Conservation (phyloP, 208 protist genomes). For the Trypanosoma avium region DNA sequence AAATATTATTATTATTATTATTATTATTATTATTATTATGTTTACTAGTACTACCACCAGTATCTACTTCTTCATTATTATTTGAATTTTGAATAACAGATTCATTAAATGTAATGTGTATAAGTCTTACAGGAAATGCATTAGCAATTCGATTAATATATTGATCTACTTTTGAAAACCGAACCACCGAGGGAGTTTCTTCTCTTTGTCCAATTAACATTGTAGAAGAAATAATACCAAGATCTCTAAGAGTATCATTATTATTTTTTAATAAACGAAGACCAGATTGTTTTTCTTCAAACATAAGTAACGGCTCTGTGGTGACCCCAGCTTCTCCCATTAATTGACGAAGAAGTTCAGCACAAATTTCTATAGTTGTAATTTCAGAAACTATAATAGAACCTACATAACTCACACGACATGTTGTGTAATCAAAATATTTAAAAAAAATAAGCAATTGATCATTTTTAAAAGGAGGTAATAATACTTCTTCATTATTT, state of each 20-base stretch:
- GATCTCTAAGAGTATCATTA: slow-evolving; percentile 30
- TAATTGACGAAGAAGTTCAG: slow-evolving; percentile 34
- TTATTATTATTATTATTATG: background rate
- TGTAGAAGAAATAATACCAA: slow-evolving; percentile 25
- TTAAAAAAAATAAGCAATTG: slow-evolving; percentile 76
- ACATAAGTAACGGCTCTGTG: slow-evolving; percentile 28
- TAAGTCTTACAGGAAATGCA: slow-evolving; percentile 38
- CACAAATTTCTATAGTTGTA: slow-evolving; percentile 39
- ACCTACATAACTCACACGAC: slow-evolving; percentile 56
- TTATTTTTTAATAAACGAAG: slow-evolving; percentile 33
- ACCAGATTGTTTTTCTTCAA: slow-evolving; percentile 35
- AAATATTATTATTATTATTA: background rate
- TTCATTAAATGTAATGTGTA: slow-evolving; percentile 36
- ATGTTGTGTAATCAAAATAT: slow-evolving; percentile 63
- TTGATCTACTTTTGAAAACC: slow-evolving; percentile 30
- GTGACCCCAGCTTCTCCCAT: slow-evolving; percentile 20
- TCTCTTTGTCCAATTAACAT: slow-evolving; percentile 59
- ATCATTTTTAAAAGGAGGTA: slow-evolving; percentile 35
- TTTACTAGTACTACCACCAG: background rate
- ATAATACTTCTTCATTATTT: slow-evolving; percentile 8
- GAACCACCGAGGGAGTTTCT: slow-evolving; percentile 34
- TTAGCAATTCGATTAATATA: slow-evolving; percentile 36
- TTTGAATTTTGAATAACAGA: background rate
- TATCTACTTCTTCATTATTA: background rate
- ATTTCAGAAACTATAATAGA: slow-evolving; percentile 46